Evolutionary conservation across 2,329 filamentous ascomycete species (phyloP).

Genomic region (Aspergillus jensenii): DNA sequence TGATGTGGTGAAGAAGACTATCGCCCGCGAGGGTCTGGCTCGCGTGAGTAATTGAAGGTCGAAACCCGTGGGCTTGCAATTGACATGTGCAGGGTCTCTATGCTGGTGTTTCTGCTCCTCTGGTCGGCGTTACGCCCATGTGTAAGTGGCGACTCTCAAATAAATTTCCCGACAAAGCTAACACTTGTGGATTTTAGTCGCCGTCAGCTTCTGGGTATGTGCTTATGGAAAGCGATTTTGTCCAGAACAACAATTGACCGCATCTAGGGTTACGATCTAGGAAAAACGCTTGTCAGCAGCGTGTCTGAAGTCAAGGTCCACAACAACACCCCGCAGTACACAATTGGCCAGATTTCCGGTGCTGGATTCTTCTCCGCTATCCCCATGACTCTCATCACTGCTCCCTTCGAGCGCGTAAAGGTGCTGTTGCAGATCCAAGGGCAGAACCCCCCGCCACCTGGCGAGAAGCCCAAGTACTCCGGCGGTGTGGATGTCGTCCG

Average conservation of each 20-base stretch:
- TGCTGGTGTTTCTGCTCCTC: slow-evolving; percentile 91
- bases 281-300: slow-evolving; percentile 79
- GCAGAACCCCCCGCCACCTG: slow-evolving; percentile 35
- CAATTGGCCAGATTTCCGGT: slow-evolving; percentile 82
- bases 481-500: slow-evolving; percentile 87
- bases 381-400: slow-evolving; percentile 97
- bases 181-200: slow-evolving; percentile 47
- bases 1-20: slow-evolving; percentile 85
- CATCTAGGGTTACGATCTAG: slow-evolving; percentile 89
- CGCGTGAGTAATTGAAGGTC: slow-evolving; percentile 42
- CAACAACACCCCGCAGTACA: slow-evolving; percentile 64
- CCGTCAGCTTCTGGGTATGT: slow-evolving; percentile 65
- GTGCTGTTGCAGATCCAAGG: slow-evolving; percentile 79
- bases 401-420: slow-evolving; percentile 97
- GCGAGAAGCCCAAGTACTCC: slow-evolving; percentile 88
- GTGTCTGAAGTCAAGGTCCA: slow-evolving; percentile 63
- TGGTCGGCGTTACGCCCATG: slow-evolving; percentile 97
- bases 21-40: slow-evolving; percentile 79
- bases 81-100: slow-evolving; percentile 68
- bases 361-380: slow-evolving; percentile 98
- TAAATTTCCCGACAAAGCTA: not conserved
- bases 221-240: not conserved
- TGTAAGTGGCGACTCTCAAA: slow-evolving; percentile 63
- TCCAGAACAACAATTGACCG: slow-evolving; percentile 16
- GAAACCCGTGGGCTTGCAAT: not conserved